Conservation (phyloP, 1,284 basidiomycete genomes). For the Moesziomyces globuligerus region DNA sequence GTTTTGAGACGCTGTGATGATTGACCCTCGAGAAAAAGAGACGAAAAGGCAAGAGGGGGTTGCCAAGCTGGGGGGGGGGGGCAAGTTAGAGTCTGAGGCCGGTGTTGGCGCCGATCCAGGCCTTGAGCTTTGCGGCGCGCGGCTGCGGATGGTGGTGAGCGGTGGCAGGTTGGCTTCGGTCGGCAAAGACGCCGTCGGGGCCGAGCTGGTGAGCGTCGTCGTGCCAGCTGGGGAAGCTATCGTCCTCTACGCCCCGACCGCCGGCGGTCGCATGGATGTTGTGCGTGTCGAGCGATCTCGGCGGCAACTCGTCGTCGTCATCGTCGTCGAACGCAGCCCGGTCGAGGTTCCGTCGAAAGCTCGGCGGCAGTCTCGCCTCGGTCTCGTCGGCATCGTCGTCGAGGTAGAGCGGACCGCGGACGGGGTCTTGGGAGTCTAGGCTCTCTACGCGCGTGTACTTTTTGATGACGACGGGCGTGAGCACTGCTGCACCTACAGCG, state of each 20-base stretch:
- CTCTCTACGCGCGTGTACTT: too few species aligned
- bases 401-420: slow-evolving; percentile 25
- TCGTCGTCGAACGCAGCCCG: background rate
- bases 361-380: slow-evolving; percentile 26
- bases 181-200: slow-evolving; percentile 21
- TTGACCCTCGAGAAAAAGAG: too few species aligned
- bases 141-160: background rate
- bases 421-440: too few species aligned
- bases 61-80: too few species aligned
- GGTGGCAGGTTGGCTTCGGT: slow-evolving; percentile 5
- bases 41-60: too few species aligned
- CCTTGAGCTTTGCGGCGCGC: slow-evolving; percentile 7
- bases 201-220: slow-evolving; percentile 10
- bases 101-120: slow-evolving; percentile 11
- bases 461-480: slow-evolving; percentile 78
- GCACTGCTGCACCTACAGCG: slow-evolving; percentile 85
- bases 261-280: background rate
- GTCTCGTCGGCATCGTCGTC: slow-evolving; percentile 32
- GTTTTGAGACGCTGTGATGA: too few species aligned
- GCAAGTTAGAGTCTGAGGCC: slow-evolving; percentile 15
- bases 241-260: slow-evolving; percentile 1
- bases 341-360: slow-evolving; percentile 26
- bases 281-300: slow-evolving; percentile 14
- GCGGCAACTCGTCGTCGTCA: slow-evolving; percentile 33
- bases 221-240: slow-evolving; percentile 27